Percentiles rank a stretch among this genome's conserved stretches.
These are phyloP conservation scores for Mrakia frigida DNA, from an alignment of 768 basidiomycete species.

Conservation along the genomic window DNA sequence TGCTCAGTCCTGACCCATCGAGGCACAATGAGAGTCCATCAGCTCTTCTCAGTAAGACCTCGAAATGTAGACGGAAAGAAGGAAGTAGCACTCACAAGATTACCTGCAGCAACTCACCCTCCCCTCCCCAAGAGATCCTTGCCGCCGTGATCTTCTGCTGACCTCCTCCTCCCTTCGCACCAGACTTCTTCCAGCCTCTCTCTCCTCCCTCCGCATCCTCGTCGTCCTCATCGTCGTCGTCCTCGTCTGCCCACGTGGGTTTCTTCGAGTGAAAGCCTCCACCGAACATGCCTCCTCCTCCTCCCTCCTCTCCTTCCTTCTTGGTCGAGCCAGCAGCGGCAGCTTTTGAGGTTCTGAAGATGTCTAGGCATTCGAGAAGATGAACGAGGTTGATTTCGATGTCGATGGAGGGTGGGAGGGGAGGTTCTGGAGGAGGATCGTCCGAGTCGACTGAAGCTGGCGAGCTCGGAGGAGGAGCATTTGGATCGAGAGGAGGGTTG, in stretches of 20 bases:
- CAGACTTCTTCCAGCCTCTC: constrained; percentile 38
- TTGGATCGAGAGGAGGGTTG: constrained; percentile 44
- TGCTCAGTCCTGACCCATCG: constrained; percentile 38
- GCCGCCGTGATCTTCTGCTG: constrained; percentile 64
- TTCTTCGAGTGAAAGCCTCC: constrained; percentile 38
- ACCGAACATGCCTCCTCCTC: not conserved
- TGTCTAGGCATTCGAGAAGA: constrained; percentile 83
- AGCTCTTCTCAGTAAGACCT: constrained; percentile 45
- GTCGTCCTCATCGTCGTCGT: constrained; percentile 46
- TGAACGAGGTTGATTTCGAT: constrained; percentile 82
- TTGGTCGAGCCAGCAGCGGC: constrained; percentile 48
- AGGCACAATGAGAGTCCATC: constrained; percentile 44
- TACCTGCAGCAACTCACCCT: constrained; percentile 70
- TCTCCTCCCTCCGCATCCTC: constrained; percentile 45
- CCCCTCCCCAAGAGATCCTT: constrained; percentile 74
- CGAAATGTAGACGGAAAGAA: not conserved
- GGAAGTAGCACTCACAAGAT: constrained; percentile 57
- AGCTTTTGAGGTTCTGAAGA: constrained; percentile 64
- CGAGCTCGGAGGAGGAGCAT: constrained; percentile 24
- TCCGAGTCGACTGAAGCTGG: constrained; percentile 41
- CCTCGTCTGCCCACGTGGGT: constrained; percentile 50
- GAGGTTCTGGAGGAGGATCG: constrained; percentile 31
- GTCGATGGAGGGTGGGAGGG: constrained; percentile 41
- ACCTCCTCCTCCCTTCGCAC: constrained; percentile 19
- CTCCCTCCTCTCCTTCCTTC: not conserved